Evolutionary conservation across 345 rosid genomes (phyloP).

Genomic region (Citrus unshiu): DNA sequence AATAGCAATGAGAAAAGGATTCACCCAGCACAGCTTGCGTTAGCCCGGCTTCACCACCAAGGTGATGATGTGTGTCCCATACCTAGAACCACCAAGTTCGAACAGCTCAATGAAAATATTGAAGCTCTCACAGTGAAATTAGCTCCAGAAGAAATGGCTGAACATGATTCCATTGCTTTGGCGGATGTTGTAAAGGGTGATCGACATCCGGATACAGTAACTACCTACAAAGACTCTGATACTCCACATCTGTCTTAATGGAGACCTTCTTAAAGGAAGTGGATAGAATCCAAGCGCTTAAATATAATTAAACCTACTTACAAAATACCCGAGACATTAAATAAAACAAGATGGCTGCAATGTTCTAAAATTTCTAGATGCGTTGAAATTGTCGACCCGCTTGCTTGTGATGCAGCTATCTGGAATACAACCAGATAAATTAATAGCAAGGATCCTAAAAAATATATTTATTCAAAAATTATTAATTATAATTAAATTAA

Average conservation of each 20-base stretch:
- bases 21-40: slow-evolving; percentile 60
- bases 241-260: slow-evolving; percentile 60
- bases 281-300: not conserved
- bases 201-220: not conserved
- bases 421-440: no score
- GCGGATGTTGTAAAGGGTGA: slow-evolving; percentile 18
- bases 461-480: no score
- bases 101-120: slow-evolving; percentile 34
- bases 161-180: slow-evolving; percentile 26
- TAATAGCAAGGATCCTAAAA: no score
- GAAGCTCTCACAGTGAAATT: slow-evolving; percentile 19
- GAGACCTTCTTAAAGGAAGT: slow-evolving; percentile 22
- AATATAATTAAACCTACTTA: no score
- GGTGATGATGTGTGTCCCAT: slow-evolving; percentile 65
- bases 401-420: not conserved
- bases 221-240: no score
- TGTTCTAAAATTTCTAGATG: no score
- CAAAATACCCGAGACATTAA: no score
- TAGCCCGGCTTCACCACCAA: slow-evolving; percentile 69
- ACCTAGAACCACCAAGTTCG: slow-evolving; percentile 56
- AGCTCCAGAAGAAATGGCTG: slow-evolving; percentile 17
- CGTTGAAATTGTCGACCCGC: not conserved
- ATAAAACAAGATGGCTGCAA: not conserved
- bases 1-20: slow-evolving; percentile 45
- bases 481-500: no score